phyloP scores from a whole-genome alignment of 352 stramenopile genomes.

The Globisporangium mamillatum region DNA sequence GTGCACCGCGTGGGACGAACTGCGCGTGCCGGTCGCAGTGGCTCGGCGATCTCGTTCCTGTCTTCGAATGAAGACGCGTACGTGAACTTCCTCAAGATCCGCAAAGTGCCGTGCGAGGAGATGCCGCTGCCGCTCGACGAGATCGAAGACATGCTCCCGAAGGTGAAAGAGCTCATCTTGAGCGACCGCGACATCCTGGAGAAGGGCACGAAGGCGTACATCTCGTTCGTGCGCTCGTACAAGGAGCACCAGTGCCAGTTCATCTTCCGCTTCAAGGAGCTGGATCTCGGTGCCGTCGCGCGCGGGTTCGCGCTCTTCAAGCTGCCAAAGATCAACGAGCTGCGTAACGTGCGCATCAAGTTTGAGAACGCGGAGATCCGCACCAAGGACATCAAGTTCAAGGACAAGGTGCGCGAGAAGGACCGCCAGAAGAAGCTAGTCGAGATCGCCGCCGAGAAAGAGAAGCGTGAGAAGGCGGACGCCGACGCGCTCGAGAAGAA shows the following conservation, averaged over 20 bases:
- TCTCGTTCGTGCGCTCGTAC: slow-evolving; percentile 98
- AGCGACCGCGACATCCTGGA: slow-evolving; percentile 97
- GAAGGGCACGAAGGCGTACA: slow-evolving; percentile 98
- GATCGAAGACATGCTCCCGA: slow-evolving; percentile 83
- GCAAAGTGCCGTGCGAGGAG: slow-evolving; percentile 90
- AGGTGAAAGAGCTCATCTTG: slow-evolving; percentile 88
- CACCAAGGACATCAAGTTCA: slow-evolving; percentile 92
- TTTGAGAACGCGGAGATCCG: slow-evolving; percentile 88
- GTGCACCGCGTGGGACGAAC: slow-evolving; percentile 98
- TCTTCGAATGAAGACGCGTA: slow-evolving; percentile 96
- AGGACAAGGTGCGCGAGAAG: slow-evolving; percentile 96
- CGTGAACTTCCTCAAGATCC: slow-evolving; percentile 95
- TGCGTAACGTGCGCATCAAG: slow-evolving; percentile 74
- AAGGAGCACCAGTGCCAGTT: slow-evolving; percentile 98
- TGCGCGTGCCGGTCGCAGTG: slow-evolving; percentile 92
- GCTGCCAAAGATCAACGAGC: slow-evolving; percentile 85
- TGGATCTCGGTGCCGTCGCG: slow-evolving; percentile 94
- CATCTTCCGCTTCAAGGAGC: slow-evolving; percentile 98
- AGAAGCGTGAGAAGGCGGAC: slow-evolving; percentile 56
- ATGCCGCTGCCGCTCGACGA: slow-evolving; percentile 61
- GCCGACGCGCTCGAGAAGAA: slow-evolving; percentile 49
- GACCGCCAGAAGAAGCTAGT: slow-evolving; percentile 94
- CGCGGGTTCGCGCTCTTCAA: slow-evolving; percentile 81
- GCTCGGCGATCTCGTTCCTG: slow-evolving; percentile 94
- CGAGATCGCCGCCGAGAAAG: slow-evolving; percentile 69